Evolutionary conservation across 2,329 filamentous ascomycete species (phyloP).

Genomic region (Paecilomyces sp.): DNA sequence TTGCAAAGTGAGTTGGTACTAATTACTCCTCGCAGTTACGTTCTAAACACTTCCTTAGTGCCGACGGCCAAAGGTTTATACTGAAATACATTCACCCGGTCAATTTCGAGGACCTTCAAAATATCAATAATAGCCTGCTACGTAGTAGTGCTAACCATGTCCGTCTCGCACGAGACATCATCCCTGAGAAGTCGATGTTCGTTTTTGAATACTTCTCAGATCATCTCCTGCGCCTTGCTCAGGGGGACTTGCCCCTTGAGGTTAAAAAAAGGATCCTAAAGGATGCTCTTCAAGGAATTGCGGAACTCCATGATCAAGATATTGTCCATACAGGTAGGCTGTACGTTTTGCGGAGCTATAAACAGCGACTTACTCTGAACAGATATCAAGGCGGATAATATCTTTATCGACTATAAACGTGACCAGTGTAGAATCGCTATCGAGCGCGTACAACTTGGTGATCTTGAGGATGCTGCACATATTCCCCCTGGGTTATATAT

Average conservation of each 20-base stretch:
- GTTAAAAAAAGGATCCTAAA: slow-evolving; percentile 38
- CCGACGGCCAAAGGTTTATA: slow-evolving; percentile 10
- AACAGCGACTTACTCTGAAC: slow-evolving; percentile 1
- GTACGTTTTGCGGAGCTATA: neutral
- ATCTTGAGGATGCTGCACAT: slow-evolving; percentile 17
- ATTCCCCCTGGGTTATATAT: slow-evolving; percentile 11
- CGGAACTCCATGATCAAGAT: slow-evolving; percentile 25
- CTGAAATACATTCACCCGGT: slow-evolving; percentile 10
- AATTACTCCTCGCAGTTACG: neutral
- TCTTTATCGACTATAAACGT: slow-evolving; percentile 24
- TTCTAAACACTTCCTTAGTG: slow-evolving; percentile 9
- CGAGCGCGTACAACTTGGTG: slow-evolving; percentile 16
- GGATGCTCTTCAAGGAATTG: slow-evolving; percentile 32
- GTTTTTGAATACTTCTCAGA: slow-evolving; percentile 39
- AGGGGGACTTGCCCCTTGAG: slow-evolving; percentile 30
- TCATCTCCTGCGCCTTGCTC: slow-evolving; percentile 36
- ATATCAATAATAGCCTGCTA: slow-evolving; percentile 10
- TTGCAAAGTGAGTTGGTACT: slow-evolving; percentile 8
- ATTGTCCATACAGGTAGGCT: slow-evolving; percentile 25
- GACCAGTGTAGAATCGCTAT: slow-evolving; percentile 8
- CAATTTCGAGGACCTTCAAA: slow-evolving; percentile 10
- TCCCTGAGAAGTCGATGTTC: slow-evolving; percentile 40
- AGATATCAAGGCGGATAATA: slow-evolving; percentile 31
- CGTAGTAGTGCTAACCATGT: slow-evolving; percentile 18
- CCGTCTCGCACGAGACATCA: slow-evolving; percentile 33